Conservation (phyloP, 2,329 filamentous ascomycete genomes). For the Fusarium musae region DNA sequence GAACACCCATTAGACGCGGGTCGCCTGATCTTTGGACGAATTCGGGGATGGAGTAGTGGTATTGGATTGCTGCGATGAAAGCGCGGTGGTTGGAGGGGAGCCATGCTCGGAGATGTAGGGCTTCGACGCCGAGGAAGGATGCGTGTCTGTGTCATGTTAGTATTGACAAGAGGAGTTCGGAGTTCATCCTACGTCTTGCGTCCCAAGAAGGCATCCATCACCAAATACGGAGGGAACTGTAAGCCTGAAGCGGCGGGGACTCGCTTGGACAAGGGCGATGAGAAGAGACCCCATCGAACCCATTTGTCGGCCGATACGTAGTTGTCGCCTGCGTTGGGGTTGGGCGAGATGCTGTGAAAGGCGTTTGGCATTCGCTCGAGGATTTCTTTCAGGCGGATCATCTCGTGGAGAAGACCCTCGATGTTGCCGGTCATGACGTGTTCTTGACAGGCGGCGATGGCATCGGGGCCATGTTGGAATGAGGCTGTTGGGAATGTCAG, state of each 20-base stretch:
- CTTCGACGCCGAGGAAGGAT: constrained; percentile 63
- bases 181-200: constrained; percentile 50
- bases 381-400: constrained; percentile 64
- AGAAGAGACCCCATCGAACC: constrained; percentile 64
- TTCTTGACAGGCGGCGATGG: constrained; percentile 64
- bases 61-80: constrained; percentile 65
- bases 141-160: constrained; percentile 32
- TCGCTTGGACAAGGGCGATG: constrained; percentile 60
- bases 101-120: constrained; percentile 64
- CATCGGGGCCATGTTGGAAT: constrained; percentile 62
- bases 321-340: constrained; percentile 63
- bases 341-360: constrained; percentile 64
- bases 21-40: constrained; percentile 64
- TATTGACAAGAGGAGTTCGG: constrained; percentile 6
- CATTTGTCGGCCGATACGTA: constrained; percentile 60
- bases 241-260: constrained; percentile 63
- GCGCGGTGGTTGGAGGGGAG: constrained; percentile 64
- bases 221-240: constrained; percentile 63
- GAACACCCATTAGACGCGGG: constrained; percentile 60
- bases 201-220: constrained; percentile 66
- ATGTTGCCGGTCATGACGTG: constrained; percentile 63
- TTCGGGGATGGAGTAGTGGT: constrained; percentile 64
- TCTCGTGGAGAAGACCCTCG: constrained; percentile 61
- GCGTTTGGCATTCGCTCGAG: constrained; percentile 64
- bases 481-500: constrained; percentile 44